phyloP scores from a whole-genome alignment of 768 basidiomycete genomes.

The Neoboletus magnificus region DNA sequence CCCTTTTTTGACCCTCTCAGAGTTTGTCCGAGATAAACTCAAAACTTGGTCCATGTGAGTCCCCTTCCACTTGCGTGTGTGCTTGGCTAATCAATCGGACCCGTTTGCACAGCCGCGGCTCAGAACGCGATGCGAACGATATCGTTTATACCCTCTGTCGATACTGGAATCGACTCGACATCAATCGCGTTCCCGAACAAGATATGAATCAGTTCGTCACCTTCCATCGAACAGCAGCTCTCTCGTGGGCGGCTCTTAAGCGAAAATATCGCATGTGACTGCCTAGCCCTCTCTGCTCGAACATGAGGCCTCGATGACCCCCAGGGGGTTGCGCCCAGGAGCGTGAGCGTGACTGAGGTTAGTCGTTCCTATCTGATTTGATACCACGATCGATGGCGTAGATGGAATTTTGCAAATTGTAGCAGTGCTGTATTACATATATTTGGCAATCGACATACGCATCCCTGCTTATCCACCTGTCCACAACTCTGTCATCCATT shows the following conservation, averaged over 20 bases:
- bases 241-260: constrained; percentile 73
- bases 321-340: not conserved
- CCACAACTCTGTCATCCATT: not conserved
- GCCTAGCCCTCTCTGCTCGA: not conserved
- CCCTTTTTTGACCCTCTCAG: constrained; percentile 81
- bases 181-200: constrained; percentile 81
- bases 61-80: not conserved
- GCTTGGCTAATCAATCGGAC: constrained; percentile 13
- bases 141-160: constrained; percentile 66
- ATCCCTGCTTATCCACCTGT: not conserved
- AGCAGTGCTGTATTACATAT: constrained; percentile 21
- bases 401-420: constrained; percentile 16
- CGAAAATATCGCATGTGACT: constrained; percentile 64
- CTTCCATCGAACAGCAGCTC: constrained; percentile 54
- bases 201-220: constrained; percentile 79
- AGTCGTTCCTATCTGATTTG: constrained; percentile 28
- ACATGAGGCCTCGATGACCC: constrained; percentile 1
- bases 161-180: constrained; percentile 80
- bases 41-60: constrained; percentile 79
- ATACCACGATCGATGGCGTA: constrained; percentile 22
- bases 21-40: constrained; percentile 83
- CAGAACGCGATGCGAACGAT: constrained; percentile 73
- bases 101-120: constrained; percentile 50
- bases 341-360: constrained; percentile 1
- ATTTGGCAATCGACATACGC: constrained; percentile 15